Percentiles rank a stretch among this genome's conserved stretches.
These are phyloP conservation scores for Encephalitozoon intestinalis DNA, from an alignment of 371 early-diverging fungal genomes.

Conservation along the genomic window DNA sequence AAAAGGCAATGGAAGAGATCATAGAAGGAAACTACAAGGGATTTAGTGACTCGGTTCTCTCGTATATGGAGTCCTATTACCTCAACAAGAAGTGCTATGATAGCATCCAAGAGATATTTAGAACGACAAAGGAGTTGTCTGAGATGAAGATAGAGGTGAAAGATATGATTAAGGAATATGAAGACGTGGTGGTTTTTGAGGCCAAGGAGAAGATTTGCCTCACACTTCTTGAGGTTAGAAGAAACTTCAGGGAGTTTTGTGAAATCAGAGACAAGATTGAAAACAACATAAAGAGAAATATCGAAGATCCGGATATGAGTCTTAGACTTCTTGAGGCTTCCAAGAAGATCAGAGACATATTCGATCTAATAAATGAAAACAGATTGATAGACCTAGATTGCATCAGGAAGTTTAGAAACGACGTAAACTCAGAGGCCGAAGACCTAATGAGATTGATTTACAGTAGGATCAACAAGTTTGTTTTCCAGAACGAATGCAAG, in stretches of 20 bases:
- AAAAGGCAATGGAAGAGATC: conserved; percentile 52
- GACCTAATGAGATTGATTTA: conserved; percentile 5
- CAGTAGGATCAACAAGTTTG: conserved; percentile 21
- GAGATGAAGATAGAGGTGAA: conserved; percentile 19
- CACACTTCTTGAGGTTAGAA: conserved; percentile 13
- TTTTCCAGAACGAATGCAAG: conserved; percentile 32
- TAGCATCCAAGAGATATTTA: conserved; percentile 1
- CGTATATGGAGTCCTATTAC: conserved; percentile 40
- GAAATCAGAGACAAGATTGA: neutral
- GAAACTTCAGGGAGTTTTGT: conserved; percentile 7
- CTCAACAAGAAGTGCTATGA: conserved; percentile 11
- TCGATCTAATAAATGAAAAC: conserved; percentile 22
- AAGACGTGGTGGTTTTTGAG: conserved; percentile 9
- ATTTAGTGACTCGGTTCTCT: conserved; percentile 50
- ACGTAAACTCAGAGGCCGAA: conserved; percentile 2
- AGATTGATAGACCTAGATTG: conserved; percentile 16
- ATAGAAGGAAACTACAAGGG: conserved; percentile 50
- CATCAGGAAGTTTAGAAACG: conserved; percentile 1
- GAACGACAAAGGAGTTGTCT: neutral
- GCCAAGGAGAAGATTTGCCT: conserved; percentile 31
- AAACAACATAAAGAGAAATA: neutral
- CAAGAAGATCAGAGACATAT: neutral
- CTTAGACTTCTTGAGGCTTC: neutral
- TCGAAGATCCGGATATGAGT: neutral
- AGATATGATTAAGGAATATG: conserved; percentile 17